A percentile compares a stretch with the other conserved stretches of the same genome.
These are phyloP conservation scores for Clarireedia paspali DNA, from an alignment of 2,329 filamentous ascomycete species.

Conservation along the genomic window DNA sequence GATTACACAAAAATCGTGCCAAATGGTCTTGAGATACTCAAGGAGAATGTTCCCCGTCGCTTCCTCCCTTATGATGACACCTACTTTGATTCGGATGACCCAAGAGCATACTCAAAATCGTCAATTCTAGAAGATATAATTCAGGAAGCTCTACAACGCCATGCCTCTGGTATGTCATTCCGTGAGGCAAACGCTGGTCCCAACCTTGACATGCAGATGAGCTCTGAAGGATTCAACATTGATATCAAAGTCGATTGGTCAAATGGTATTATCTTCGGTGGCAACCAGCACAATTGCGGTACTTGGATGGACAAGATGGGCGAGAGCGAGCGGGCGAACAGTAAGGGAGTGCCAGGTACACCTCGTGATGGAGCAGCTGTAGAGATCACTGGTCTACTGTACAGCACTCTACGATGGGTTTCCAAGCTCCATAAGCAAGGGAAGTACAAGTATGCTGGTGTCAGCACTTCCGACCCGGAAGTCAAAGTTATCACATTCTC, in stretches of 20 bases:
- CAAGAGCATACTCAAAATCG: constrained; percentile 75
- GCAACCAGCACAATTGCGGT: constrained; percentile 89
- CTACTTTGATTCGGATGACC: constrained; percentile 78
- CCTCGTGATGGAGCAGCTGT: constrained; percentile 91
- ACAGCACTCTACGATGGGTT: constrained; percentile 83
- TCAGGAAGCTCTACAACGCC: constrained; percentile 86
- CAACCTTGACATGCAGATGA: constrained; percentile 87
- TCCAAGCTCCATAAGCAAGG: constrained; percentile 57
- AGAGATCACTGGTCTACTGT: constrained; percentile 89
- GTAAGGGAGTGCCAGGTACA: constrained; percentile 91
- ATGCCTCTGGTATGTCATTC: constrained; percentile 86
- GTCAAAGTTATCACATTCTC: constrained; percentile 55
- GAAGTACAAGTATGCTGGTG: constrained; percentile 64
- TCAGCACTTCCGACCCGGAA: constrained; percentile 52
- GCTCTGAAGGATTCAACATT: constrained; percentile 82
- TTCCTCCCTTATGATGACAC: constrained; percentile 95
- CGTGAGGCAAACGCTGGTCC: constrained; percentile 90
- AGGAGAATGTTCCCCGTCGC: constrained; percentile 70
- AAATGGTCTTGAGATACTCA: constrained; percentile 63
- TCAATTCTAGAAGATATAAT: constrained; percentile 84
- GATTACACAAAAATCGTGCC: constrained; percentile 82
- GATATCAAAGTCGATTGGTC: constrained; percentile 87
- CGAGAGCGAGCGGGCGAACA: constrained; percentile 85
- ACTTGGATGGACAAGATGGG: constrained; percentile 99
- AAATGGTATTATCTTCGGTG: constrained; percentile 86